phyloP scores from a whole-genome alignment of 2,329 filamentous ascomycete genomes.

The Claviceps humidiphila region DNA sequence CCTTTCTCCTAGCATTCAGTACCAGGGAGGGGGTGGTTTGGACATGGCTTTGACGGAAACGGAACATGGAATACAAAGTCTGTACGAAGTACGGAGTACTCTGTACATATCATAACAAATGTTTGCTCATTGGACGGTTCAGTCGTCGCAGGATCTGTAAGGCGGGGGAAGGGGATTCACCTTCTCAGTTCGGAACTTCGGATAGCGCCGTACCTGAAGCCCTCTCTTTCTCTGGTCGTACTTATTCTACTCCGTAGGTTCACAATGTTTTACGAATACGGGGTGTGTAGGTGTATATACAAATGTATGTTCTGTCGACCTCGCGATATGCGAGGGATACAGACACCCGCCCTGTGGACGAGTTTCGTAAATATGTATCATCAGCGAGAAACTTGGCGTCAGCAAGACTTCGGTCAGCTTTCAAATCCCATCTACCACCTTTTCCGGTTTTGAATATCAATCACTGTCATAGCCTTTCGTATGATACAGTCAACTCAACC shows the following conservation, averaged over 20 bases:
- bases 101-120: not conserved
- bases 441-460: not conserved
- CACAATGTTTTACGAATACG: not conserved
- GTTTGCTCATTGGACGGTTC: not conserved
- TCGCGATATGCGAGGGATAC: not conserved
- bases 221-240: not conserved
- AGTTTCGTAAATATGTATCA: not conserved
- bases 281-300: no score
- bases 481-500: not conserved
- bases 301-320: not conserved
- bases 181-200: not conserved
- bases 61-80: not conserved
- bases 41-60: not conserved
- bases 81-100: not conserved
- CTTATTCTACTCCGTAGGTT: not conserved
- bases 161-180: not conserved
- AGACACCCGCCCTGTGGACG: not conserved
- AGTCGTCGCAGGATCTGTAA: not conserved
- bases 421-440: not conserved
- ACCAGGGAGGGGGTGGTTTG: not conserved
- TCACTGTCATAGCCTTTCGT: not conserved
- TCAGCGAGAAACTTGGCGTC: not conserved
- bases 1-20: not conserved
- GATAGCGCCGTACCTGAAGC: not conserved
- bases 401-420: not conserved